phyloP scores from a whole-genome alignment of 2,329 filamentous ascomycete species.

The Alternaria sp. region DNA sequence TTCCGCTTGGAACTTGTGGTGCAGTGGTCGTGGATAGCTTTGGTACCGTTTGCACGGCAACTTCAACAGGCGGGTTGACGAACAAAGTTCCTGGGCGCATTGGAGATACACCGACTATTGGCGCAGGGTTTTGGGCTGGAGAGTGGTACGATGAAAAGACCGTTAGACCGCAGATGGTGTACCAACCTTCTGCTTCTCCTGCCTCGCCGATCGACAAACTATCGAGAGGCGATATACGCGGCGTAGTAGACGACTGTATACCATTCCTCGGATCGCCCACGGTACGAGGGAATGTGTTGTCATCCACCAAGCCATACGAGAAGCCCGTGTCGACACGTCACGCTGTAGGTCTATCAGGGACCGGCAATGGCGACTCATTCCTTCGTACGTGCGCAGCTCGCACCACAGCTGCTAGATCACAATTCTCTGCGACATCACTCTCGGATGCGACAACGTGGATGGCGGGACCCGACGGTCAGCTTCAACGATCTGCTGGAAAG shows the following conservation, averaged over 20 bases:
- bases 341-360: constrained; percentile 73
- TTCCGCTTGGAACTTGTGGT: constrained; percentile 85
- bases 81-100: constrained; percentile 88
- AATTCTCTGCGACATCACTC: constrained; percentile 65
- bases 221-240: constrained; percentile 52
- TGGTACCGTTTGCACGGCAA: constrained; percentile 74
- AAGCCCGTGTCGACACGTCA: constrained; percentile 34
- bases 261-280: constrained; percentile 55
- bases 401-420: constrained; percentile 75
- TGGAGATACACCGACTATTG: constrained; percentile 84
- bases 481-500: constrained; percentile 76
- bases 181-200: constrained; percentile 20
- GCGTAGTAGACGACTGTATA: constrained; percentile 67
- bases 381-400: constrained; percentile 74
- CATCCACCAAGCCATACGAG: not conserved
- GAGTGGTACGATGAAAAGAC: constrained; percentile 70
- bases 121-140: constrained; percentile 90
- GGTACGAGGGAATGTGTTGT: not conserved
- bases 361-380: constrained; percentile 90
- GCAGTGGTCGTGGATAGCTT: constrained; percentile 81
- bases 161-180: constrained; percentile 26
- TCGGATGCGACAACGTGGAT: constrained; percentile 69
- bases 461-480: constrained; percentile 74
- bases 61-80: constrained; percentile 78
- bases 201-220: constrained; percentile 34